phyloP scores from a whole-genome alignment of 768 basidiomycete genomes.

The Mycena leptocephala region DNA sequence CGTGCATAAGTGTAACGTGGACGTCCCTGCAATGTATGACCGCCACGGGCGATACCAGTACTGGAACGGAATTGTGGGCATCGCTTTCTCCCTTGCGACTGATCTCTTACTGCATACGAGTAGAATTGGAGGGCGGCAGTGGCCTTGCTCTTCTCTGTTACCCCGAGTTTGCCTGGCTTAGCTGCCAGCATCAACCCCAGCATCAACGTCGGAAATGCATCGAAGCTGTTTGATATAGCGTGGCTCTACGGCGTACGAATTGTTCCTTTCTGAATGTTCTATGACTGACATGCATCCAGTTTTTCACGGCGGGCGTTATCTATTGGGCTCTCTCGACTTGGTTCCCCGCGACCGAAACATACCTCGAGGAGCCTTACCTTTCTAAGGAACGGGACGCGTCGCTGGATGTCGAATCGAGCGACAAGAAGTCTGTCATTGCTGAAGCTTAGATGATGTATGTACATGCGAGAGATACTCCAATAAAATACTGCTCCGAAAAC shows the following conservation, averaged over 20 bases:
- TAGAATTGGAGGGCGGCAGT: constrained; percentile 89
- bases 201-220: constrained; percentile 73
- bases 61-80: constrained; percentile 77
- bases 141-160: constrained; percentile 77
- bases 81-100: constrained; percentile 11
- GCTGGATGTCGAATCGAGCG: constrained; percentile 9
- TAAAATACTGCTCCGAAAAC: no score
- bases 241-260: constrained; percentile 82
- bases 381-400: constrained; percentile 11
- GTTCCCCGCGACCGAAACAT: constrained; percentile 62
- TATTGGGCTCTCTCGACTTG: constrained; percentile 56
- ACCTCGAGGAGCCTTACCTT: constrained; percentile 52
- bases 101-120: neutral
- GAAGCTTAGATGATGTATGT: constrained; percentile 10
- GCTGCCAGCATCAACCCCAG: constrained; percentile 80
- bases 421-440: neutral
- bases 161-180: constrained; percentile 85
- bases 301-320: constrained; percentile 53
- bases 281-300: constrained; percentile 44
- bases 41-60: constrained; percentile 88
- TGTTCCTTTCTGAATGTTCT: neutral
- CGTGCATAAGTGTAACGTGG: constrained; percentile 78
- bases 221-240: constrained; percentile 76
- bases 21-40: constrained; percentile 89
- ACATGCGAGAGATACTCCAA: no score